phyloP scores from a whole-genome alignment of 2,329 filamentous ascomycete genomes.

The Colletotrichum chrysophilum region DNA sequence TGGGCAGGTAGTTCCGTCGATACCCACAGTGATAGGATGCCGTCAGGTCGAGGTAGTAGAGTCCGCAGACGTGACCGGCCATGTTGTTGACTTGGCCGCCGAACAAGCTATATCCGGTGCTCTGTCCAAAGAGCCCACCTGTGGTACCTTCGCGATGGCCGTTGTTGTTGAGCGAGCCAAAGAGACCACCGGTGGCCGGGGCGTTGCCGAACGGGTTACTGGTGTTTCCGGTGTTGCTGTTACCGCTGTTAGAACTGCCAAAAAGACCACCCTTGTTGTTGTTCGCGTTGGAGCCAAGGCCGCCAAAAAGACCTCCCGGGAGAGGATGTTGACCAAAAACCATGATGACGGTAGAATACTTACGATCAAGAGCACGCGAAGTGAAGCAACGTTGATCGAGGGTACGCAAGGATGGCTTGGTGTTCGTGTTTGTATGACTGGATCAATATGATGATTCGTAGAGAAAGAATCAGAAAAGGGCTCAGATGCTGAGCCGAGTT shows the following conservation, averaged over 20 bases:
- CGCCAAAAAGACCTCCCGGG: not conserved
- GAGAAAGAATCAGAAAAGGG: not conserved
- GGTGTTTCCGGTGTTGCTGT: not conserved
- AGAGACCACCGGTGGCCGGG: not conserved
- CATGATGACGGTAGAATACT: not conserved
- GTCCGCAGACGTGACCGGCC: conserved; percentile 34
- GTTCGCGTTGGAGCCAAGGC: not conserved
- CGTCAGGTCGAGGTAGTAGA: conserved; percentile 32
- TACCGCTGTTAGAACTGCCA: not conserved
- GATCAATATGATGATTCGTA: not conserved
- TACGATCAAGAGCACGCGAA: not conserved
- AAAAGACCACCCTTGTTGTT: not conserved
- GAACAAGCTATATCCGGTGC: not conserved
- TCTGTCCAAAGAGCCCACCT: not conserved
- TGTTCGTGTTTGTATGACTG: not conserved
- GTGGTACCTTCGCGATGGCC: not conserved
- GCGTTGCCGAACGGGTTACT: not conserved
- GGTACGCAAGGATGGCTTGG: not conserved
- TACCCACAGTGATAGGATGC: not conserved
- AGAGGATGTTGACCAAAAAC: not conserved
- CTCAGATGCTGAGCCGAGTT: not conserved
- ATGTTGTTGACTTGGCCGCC: not conserved
- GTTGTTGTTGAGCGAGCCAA: not conserved
- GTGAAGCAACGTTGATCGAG: not conserved
- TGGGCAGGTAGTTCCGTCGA: conserved; percentile 56